Evolutionary conservation across 768 basidiomycete species (phyloP).

Genomic region (Psilocybe cubensis): DNA sequence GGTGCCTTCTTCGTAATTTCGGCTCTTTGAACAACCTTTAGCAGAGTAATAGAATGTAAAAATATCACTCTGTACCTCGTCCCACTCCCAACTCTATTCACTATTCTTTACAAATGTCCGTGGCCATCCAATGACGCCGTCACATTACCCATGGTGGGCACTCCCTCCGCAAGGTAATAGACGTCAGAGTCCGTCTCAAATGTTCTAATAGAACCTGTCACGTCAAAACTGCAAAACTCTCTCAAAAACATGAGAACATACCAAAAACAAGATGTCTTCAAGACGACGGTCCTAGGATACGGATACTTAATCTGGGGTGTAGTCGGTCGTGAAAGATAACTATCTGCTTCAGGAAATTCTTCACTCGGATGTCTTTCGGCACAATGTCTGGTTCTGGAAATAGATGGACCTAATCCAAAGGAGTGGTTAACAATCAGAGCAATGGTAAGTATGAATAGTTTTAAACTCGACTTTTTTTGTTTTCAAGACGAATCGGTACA

Average conservation of each 20-base stretch:
- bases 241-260: constrained; percentile 13
- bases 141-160: neutral
- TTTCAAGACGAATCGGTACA: constrained; percentile 10
- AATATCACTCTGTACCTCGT: neutral
- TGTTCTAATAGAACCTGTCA: constrained; percentile 12
- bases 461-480: constrained; percentile 5
- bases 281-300: constrained; percentile 11
- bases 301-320: constrained; percentile 1
- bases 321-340: constrained; percentile 13
- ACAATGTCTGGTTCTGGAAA: constrained; percentile 1
- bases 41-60: neutral
- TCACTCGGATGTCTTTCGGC: constrained; percentile 11
- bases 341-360: constrained; percentile 13
- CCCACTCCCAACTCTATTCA: neutral
- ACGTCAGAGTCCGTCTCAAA: constrained; percentile 3
- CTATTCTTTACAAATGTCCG: constrained; percentile 1
- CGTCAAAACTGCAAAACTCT: constrained; percentile 7
- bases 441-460: constrained; percentile 7
- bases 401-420: neutral
- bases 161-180: constrained; percentile 7
- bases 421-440: neutral
- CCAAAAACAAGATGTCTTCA: constrained; percentile 14
- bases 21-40: constrained; percentile 8
- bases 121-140: constrained; percentile 11
- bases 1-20: constrained; percentile 18